Evolutionary conservation across 345 rosid species (phyloP).

Genomic region (Raphanus raphanistrum): DNA sequence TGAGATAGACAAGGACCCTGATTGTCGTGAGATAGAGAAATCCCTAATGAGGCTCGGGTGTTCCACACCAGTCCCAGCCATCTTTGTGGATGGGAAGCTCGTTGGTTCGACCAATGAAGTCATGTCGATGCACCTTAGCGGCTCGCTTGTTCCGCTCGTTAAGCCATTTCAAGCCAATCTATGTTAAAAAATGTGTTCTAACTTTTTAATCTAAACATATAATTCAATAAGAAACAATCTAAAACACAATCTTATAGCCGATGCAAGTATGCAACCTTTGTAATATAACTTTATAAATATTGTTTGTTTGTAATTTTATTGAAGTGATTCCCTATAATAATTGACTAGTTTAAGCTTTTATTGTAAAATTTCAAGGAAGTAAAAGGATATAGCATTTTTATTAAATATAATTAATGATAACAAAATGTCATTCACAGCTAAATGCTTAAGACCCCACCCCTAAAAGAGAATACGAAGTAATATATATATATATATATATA

Average conservation of each 20-base stretch:
- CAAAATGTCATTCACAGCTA: constrained; percentile 11
- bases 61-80: constrained; percentile 62
- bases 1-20: constrained; percentile 76
- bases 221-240: constrained; percentile 20
- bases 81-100: constrained; percentile 70
- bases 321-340: neutral
- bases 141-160: constrained; percentile 55
- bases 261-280: neutral
- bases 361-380: neutral
- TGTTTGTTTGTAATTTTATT: neutral
- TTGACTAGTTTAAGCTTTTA: neutral
- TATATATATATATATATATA: constrained; percentile 16
- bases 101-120: constrained; percentile 82
- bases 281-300: neutral
- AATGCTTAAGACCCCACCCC: constrained; percentile 11
- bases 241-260: neutral
- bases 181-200: constrained; percentile 23
- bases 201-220: constrained; percentile 9
- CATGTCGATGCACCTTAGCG: constrained; percentile 80
- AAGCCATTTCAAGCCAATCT: constrained; percentile 57
- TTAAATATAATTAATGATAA: constrained; percentile 15
- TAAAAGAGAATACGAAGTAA: constrained; percentile 17
- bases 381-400: neutral
- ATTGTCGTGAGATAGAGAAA: constrained; percentile 74
- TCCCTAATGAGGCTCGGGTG: constrained; percentile 75